Conservation (phyloP, 345 rosid species). For the Draba incana region DNA sequence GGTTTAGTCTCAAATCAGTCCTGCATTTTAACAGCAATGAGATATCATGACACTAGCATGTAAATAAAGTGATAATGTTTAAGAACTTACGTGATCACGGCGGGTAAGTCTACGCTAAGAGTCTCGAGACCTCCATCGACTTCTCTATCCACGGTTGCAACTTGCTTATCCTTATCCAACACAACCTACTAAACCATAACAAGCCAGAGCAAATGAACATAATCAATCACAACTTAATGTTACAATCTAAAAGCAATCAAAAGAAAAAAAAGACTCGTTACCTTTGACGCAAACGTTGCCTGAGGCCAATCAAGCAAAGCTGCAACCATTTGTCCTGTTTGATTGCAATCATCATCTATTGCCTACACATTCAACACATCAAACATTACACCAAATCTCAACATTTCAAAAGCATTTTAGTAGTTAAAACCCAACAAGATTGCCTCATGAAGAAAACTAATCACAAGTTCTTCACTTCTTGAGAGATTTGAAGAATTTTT, state of each 20-base stretch:
- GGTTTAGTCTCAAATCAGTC: slow-evolving; percentile 89
- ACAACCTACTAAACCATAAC: slow-evolving; percentile 64
- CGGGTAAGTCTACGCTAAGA: slow-evolving; percentile 73
- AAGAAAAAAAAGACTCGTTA: slow-evolving; percentile 26
- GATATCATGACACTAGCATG: background rate
- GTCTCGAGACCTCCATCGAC: slow-evolving; percentile 97
- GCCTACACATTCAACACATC: slow-evolving; percentile 50
- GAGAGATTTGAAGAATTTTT: no score
- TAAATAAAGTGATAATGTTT: background rate
- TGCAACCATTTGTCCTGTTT: slow-evolving; percentile 98
- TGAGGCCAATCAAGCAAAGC: slow-evolving; percentile 96
- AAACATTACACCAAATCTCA: background rate
- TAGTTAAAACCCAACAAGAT: no score
- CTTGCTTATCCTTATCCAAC: slow-evolving; percentile 69
- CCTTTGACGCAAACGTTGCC: slow-evolving; percentile 97
- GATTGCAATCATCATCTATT: slow-evolving; percentile 98
- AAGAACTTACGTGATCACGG: slow-evolving; percentile 73
- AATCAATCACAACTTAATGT: background rate
- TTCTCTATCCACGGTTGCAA: slow-evolving; percentile 86
- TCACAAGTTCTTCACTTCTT: no score
- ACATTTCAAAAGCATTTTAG: no score
- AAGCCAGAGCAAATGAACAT: background rate
- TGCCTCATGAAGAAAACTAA: no score
- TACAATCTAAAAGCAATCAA: slow-evolving; percentile 2
- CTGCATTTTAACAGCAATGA: slow-evolving; percentile 48